Evolutionary conservation across 2,329 filamentous ascomycete species (phyloP), one percentile per base, ranked within the genome.

Genomic region (Tolypocladium pustulatum): DNA sequence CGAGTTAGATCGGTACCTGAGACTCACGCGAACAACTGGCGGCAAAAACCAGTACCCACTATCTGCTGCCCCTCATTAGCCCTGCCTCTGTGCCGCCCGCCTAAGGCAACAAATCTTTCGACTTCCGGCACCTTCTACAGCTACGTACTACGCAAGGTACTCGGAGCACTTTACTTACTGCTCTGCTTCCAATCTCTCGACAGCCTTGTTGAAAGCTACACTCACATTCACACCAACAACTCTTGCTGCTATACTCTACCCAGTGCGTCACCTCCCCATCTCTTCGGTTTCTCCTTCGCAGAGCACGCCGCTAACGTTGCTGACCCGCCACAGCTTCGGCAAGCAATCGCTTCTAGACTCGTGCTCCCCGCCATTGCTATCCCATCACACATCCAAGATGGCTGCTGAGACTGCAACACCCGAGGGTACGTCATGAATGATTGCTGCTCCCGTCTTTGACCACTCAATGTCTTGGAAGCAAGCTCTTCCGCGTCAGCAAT

Each of bases 51-150:
- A 1, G 53, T 54, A 54, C 30, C 27, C 41, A 22, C 55, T 49
- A 56, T 46, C 55, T 32, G 52, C 7, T 22, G 36, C 54, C 60
- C 41, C 41, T 25, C 41, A 46, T 13, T n/a, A 12, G n/a, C 13
- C 37, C 37, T 20, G n/a, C 41, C 41, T 37, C 54, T 65, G 63
- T 60, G 56, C 43, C 61, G 41, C 37, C 22, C 49, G 38, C 49
- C 25, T 6, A 49, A 49, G 25, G 43, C 17, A 30, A 32, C 60
- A 64, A 63, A 71, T 74, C 72, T 73, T 74, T 74, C 65, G 66
- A 70, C 71, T 77, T 77, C 75, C 75, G 69, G 70, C 67, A 72
- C 71, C 67, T 77, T 77, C 75, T 70, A 69, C 63, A 59, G 22
- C 22, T 58, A 46, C 38, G 40, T 38, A 38, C 57, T 52, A 27